Conservation (phyloP, 192 early-diverging fungal genomes). For the Dissophora ornata region DNA sequence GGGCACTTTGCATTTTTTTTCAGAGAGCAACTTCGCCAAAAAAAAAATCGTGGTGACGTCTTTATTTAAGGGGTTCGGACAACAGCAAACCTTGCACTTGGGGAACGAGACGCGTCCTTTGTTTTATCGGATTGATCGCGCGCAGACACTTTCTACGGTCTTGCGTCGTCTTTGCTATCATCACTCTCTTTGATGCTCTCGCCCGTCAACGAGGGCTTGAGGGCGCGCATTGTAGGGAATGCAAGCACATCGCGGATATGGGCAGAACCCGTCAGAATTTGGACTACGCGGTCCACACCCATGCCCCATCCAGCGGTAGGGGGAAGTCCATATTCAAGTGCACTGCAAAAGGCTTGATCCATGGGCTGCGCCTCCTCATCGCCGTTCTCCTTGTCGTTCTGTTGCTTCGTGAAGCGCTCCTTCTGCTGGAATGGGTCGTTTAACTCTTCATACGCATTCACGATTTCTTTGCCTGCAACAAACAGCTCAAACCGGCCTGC, state of each 20-base stretch:
- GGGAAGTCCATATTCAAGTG: constrained; percentile 86
- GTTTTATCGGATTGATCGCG: too few relatives aligned
- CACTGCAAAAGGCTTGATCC: constrained; percentile 79
- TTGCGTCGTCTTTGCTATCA: too few relatives aligned
- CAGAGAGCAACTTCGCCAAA: too few relatives aligned
- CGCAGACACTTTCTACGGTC: too few relatives aligned
- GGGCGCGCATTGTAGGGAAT: constrained; percentile 68
- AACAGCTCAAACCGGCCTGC: constrained; percentile 86
- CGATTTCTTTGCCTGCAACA: constrained; percentile 78
- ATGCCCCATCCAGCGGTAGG: constrained; percentile 93
- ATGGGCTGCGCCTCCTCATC: constrained; percentile 81
- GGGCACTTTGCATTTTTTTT: too few relatives aligned
- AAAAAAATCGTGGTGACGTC: too few relatives aligned
- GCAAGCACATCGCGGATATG: constrained; percentile 87
- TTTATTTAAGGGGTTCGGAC: too few relatives aligned
- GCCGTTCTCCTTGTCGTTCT: constrained; percentile 70
- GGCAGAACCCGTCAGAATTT: constrained; percentile 71
- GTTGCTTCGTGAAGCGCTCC: constrained; percentile 70
- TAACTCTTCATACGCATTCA: constrained; percentile 91
- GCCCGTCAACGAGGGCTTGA: not conserved
- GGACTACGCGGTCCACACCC: constrained; percentile 85
- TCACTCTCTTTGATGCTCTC: not conserved
- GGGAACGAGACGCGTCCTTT: not conserved
- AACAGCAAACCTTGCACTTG: too few relatives aligned
- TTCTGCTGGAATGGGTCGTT: constrained; percentile 87